A percentile compares a stretch with the other conserved stretches of the same genome.
Evolutionary conservation across 106 monocot species (phyloP).

Genomic region (Ottelia alismoides): DNA sequence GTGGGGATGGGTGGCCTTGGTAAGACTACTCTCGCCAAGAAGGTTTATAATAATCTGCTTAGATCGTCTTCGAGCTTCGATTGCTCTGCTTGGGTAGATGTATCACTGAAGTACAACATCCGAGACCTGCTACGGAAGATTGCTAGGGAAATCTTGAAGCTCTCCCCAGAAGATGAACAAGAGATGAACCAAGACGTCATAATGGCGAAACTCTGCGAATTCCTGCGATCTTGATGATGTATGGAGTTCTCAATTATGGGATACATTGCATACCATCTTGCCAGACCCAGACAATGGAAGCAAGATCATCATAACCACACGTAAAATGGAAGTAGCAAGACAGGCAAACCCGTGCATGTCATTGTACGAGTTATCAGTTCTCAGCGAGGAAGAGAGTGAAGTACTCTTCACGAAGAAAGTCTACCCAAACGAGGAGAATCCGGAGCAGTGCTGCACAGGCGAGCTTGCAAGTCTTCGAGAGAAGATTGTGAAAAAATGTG

Average conservation of each 20-base stretch:
- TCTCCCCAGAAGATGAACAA: too few relatives aligned
- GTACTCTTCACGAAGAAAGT: slow-evolving; percentile 9
- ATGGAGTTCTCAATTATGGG: slow-evolving; percentile 16
- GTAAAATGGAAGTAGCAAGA: slow-evolving; percentile 9
- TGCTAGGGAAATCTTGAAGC: too few relatives aligned
- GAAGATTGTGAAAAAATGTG: neutral
- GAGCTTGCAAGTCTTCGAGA: neutral
- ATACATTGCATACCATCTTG: neutral
- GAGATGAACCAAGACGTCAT: neutral
- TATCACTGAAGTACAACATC: slow-evolving; percentile 6
- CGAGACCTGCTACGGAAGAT: too few relatives aligned
- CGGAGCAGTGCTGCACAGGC: neutral
- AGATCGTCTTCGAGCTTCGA: too few relatives aligned
- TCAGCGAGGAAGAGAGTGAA: slow-evolving; percentile 1
- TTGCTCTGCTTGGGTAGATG: slow-evolving; percentile 18
- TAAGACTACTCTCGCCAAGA: slow-evolving; percentile 23
- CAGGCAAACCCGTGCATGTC: neutral
- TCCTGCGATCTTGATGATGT: slow-evolving; percentile 19
- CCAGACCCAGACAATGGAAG: slow-evolving; percentile 4
- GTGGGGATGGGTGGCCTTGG: slow-evolving; percentile 30
- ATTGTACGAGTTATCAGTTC: neutral
- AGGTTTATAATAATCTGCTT: slow-evolving; percentile 12
- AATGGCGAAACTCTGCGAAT: neutral
- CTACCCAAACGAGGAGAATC: neutral
- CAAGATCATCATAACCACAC: slow-evolving; percentile 21